These are phyloP conservation scores for Sextonia rubra DNA, from an alignment of 164 flowering plant species.

Conservation along the genomic window DNA sequence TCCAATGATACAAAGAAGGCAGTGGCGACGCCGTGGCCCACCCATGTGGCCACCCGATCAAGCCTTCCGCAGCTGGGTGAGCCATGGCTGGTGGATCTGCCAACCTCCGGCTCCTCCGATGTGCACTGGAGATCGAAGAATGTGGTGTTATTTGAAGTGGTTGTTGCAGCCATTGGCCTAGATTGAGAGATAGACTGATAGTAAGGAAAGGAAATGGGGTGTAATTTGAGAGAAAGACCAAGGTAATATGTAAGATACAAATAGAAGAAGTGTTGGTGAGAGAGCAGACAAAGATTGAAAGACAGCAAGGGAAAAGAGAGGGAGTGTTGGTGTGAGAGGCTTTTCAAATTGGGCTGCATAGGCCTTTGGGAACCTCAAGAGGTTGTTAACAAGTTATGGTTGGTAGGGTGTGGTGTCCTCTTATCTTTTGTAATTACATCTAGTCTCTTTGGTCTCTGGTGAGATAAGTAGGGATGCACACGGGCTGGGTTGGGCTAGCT, in stretches of 20 bases:
- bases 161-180: slow-evolving; percentile 33
- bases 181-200: neutral
- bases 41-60: slow-evolving; percentile 71
- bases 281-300: too few species aligned
- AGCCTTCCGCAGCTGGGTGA: slow-evolving; percentile 36
- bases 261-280: neutral
- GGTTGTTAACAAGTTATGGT: neutral
- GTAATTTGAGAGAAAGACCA: neutral
- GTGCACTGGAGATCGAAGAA: slow-evolving; percentile 32
- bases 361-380: neutral
- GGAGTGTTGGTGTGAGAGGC: neutral
- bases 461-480: too few species aligned
- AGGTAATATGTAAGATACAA: neutral
- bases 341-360: neutral
- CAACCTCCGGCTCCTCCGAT: slow-evolving; percentile 29
- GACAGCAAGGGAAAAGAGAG: neutral
- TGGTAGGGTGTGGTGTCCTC: neutral
- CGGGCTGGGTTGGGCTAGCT: too few species aligned
- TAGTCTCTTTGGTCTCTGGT: neutral
- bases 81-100: slow-evolving; percentile 22
- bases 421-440: neutral
- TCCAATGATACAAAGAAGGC: slow-evolving; percentile 73
- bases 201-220: neutral
- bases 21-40: slow-evolving; percentile 48
- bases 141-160: slow-evolving; percentile 27